Evolutionary conservation across 73 alveolate species (phyloP), one percentile per base, ranked within the genome.

Genomic region (Paramecium octaurelia): DNA sequence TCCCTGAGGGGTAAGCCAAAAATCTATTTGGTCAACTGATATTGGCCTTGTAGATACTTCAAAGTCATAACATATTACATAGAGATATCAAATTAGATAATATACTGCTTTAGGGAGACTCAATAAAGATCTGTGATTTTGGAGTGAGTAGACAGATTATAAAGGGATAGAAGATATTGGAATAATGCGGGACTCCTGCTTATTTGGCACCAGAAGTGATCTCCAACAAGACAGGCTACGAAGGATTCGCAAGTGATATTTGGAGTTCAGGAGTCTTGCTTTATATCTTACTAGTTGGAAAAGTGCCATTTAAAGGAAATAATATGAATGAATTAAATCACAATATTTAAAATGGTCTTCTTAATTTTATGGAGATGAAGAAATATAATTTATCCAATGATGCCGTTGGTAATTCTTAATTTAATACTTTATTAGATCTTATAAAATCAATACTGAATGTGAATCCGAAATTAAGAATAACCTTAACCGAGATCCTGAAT

Each of bases 181-280:
- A 98, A 86, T 96, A 98, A 89, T 98, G 99, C 80, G 99, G 99
- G 23, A 98, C 99, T 2, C 99, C 99, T 2, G 99, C 99, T 20
- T 98, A 97, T 94, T 96, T 98, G 14, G 99, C 99, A 6, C 99
- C 99, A 24, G 99, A 98, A 96, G 97, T 98, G n/a, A 96, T 98
- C 11, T 59, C 92, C 40, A 96, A 93, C 89, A 98, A 97, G 73
- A 83, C 94, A 84, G 99, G 99, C 34, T 98, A 98, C 89, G 99
- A 95, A 80, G 99, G 99, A 11, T 97, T 95, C 23, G 97, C 95
- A 9, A 98, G 98, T n/a, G 99, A 98, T 92, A 59, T 98, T 2
- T 98, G 99, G 99, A 95, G 99, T 58, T 95, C 98, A 35, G 99
- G 99, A 20, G 98, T 98, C 18, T 96, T 98, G 23, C 86, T 97